Conservation (phyloP, 768 basidiomycete species). For the Tylopilus plumbeoviolaceoides region DNA sequence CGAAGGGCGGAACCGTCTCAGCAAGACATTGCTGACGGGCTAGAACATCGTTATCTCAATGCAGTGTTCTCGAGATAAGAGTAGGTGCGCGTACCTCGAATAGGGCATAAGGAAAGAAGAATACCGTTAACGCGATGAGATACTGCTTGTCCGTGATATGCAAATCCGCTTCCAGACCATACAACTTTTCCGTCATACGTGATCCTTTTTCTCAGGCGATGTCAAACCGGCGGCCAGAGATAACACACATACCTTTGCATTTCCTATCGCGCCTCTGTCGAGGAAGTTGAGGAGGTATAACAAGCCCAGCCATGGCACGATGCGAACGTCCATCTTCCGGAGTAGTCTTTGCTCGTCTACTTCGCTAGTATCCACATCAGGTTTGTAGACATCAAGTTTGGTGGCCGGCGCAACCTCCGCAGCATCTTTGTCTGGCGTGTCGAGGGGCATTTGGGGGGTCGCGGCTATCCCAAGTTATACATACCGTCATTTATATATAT, state of each 20-base stretch:
- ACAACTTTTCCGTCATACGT: conserved; percentile 40
- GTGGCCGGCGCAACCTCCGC: neutral
- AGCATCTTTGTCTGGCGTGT: neutral
- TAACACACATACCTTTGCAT: conserved; percentile 54
- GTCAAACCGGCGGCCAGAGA: neutral
- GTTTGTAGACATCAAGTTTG: conserved; percentile 36
- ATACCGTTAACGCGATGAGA: conserved; percentile 63
- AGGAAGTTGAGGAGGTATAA: conserved; percentile 76
- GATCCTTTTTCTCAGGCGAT: neutral
- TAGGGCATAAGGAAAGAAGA: conserved; percentile 71
- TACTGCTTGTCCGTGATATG: conserved; percentile 62
- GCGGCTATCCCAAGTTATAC: neutral
- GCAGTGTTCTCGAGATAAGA: neutral
- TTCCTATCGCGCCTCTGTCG: conserved; percentile 61
- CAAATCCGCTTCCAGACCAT: conserved; percentile 52
- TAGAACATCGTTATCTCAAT: conserved; percentile 20
- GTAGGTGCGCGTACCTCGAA: conserved; percentile 50
- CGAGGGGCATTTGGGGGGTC: conserved; percentile 1
- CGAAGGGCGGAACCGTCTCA: conserved; percentile 59
- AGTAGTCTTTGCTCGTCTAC: conserved; percentile 53
- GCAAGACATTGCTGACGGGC: conserved; percentile 61
- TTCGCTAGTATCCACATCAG: conserved; percentile 48
- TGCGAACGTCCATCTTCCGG: conserved; percentile 57
- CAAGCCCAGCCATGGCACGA: conserved; percentile 73
- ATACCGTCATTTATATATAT: neutral